These are phyloP conservation scores for Syzygium jambos DNA, from an alignment of 345 rosid genomes.

Conservation along the genomic window DNA sequence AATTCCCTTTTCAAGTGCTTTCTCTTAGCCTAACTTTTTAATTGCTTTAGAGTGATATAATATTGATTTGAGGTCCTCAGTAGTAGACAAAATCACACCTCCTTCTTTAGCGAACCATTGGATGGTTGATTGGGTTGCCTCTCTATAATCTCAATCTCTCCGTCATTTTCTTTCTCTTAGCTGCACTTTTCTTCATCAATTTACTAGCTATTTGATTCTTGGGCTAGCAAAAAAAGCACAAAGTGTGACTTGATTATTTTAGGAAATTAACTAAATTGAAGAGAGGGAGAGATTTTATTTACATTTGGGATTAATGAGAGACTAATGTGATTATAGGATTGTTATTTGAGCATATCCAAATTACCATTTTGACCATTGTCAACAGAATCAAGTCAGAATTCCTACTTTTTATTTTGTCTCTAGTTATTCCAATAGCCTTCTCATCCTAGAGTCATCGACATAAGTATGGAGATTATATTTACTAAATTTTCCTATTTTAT, in stretches of 20 bases:
- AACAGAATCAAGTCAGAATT: fast-evolving
- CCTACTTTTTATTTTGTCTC: too few relatives aligned
- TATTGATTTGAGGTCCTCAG: fast-evolving
- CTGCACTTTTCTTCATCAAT: background rate
- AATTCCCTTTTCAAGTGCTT: too few relatives aligned
- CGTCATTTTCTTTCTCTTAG: background rate
- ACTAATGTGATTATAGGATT: background rate
- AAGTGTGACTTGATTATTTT: too few relatives aligned
- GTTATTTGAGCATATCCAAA: background rate
- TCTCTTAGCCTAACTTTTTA: background rate
- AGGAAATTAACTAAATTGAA: too few relatives aligned
- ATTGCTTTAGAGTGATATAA: fast-evolving
- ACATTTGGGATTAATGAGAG: too few relatives aligned
- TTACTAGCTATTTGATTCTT: background rate
- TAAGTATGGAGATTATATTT: too few relatives aligned
- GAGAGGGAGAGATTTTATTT: too few relatives aligned
- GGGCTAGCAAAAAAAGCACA: too few relatives aligned
- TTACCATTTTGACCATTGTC: background rate
- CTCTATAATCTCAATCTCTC: background rate
- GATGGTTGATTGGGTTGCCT: fast-evolving
- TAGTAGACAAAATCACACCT: background rate
- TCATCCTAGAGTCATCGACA: too few relatives aligned
- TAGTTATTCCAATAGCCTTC: too few relatives aligned
- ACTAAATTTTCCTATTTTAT: too few relatives aligned
- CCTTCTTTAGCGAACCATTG: fast-evolving